Percentiles rank a stretch among this genome's conserved stretches.
Conservation (phyloP, 495 filamentous ascomycete genomes). For the Bryoglossum gracile region DNA sequence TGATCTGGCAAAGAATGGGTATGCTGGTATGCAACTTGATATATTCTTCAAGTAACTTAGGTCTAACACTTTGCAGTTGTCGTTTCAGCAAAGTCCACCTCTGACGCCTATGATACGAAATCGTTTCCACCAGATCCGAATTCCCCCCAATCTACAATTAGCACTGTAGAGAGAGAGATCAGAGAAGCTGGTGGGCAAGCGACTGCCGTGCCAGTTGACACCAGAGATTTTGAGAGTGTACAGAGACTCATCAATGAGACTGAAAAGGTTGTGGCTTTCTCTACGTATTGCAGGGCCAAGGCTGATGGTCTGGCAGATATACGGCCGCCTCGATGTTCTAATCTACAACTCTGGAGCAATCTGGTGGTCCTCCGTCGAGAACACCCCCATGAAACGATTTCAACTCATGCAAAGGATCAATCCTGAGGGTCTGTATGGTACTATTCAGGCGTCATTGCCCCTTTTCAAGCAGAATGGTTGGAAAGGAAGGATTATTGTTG, state of each 20-base stretch:
- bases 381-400: conserved; percentile 72
- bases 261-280: conserved; percentile 34
- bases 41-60: too few species aligned
- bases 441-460: conserved; percentile 59
- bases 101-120: conserved; percentile 44
- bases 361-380: conserved; percentile 71
- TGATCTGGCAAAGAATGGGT: conserved; percentile 62
- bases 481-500: conserved; percentile 64
- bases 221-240: conserved; percentile 56
- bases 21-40: conserved; percentile 45
- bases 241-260: conserved; percentile 53
- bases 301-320: conserved; percentile 30
- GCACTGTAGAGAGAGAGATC: conserved; percentile 77
- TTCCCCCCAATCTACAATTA: conserved; percentile 70
- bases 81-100: conserved; percentile 72
- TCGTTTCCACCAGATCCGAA: conserved; percentile 83
- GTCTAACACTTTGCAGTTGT: too few species aligned
- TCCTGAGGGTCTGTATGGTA: conserved; percentile 64
- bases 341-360: conserved; percentile 85
- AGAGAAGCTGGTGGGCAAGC: conserved; percentile 55
- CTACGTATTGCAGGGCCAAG: background rate
- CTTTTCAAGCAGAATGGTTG: conserved; percentile 45
- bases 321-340: conserved; percentile 61
- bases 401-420: conserved; percentile 79
- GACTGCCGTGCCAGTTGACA: conserved; percentile 63